Base-by-base conservation (phyloP, 352 stramenopile genomes). In the Peronosclerospora sorghi region DNA sequence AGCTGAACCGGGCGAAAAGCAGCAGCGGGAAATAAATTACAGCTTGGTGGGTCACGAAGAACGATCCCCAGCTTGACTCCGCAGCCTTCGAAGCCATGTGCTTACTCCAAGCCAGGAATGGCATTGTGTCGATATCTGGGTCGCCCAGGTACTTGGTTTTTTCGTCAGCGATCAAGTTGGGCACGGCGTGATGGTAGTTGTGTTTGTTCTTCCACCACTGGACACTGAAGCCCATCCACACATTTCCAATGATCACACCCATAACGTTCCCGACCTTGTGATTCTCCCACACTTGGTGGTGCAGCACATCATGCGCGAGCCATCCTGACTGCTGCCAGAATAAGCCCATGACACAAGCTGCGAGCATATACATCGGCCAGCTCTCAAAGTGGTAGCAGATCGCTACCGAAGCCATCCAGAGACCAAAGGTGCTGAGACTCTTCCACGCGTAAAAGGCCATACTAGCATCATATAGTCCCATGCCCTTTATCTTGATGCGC, bases 51-150 rank as follows among this genome's bases (percentile, higher is more conserved):
- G 73, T 69, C 54, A 98, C 93, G 48, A 96, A 85, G 67, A 95
- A 97, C 32, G 73, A 55, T 2, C 78, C 71, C 62, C 93, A 86
- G 24, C 63, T 56, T 7, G 76, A 94, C 30, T 94, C 78, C 45
- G 80, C 64, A 2, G 71, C 76, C 38, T 71, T 88, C 35, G 90
- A 78, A 6, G 93, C 92, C 80, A 98, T 97, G 47, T 96, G 92
- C 42, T 97, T 74, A 41, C 83, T 96, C 95, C 95, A 99, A 26
- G 96, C 95, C 12, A 99, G 67, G 30, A 98, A 59, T 36, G 96
- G 96, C 92, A 98, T 98, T 0, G 95, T 99, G 73, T 99, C 95
- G 54, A 99, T 98, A 52, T 99, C 96, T 9, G 95, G 94, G 70
- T 99, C 96, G 32, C 92, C 95, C 17, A 77, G 53, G 41, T 77